Evolutionary conservation across 2,329 filamentous ascomycete genomes (phyloP), one percentile per base, ranked within the genome.

Genomic region (Trichoderma koningiopsis): DNA sequence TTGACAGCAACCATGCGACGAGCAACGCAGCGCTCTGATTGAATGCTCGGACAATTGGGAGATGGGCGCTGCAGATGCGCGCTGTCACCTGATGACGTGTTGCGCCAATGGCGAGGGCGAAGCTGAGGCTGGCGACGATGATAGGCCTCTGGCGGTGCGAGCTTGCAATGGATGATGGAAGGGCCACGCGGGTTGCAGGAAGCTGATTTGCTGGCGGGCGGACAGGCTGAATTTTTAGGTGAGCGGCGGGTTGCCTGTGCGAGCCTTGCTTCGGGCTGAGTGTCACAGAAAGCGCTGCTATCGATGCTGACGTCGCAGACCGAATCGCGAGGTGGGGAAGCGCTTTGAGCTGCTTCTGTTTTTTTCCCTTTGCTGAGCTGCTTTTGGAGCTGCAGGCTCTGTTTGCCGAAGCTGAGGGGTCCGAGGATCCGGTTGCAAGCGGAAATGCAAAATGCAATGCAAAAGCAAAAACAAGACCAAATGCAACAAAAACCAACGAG

Each of bases 121-220:
- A 73, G 75, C 71, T 71, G 77, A 79, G 74, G 80, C 75, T 84
- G 75, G 76, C 76, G 80, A 81, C 78, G 78, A 77, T 86, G 84
- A 87, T 86, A 87, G 85, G 85, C 82, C 76, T 82, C 75, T 74
- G 76, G 77, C 33, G 78, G 81, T 74, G 81, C 78, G 78, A 79
- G 75, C 57, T 62, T 31, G 68, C 69, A 78, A 75, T 75, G 78
- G 75, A 76, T 74, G 73, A 74, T 74, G 74, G 74, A 79, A 73
- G 72, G 72, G 75, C 74, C 75, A 78, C 75, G 76, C 74, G 75
- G 19, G 74, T 43, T 68, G 76, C 77, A 77, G 79, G 79, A 79
- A 79, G 81, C 81, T 87, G 85, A 86, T 86, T 86, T 86, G 84
- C 79, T 81, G 77, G 70, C 72, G 70, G 74, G 72, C 75, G 76